Evolutionary conservation across 2,329 filamentous ascomycete genomes (phyloP).

Genomic region (Microsporum audouinii): DNA sequence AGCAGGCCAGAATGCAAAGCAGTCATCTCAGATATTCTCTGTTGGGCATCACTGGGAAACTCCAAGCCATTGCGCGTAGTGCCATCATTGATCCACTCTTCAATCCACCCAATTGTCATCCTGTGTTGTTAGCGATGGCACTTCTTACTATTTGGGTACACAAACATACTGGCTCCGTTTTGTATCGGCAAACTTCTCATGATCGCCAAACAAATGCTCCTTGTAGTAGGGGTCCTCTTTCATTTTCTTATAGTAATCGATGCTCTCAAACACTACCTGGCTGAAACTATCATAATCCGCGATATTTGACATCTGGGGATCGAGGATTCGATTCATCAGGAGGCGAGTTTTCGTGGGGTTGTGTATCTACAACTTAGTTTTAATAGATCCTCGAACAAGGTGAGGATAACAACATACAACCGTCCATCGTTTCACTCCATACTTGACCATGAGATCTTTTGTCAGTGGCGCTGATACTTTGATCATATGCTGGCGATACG

Average conservation of each 20-base stretch:
- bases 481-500: too few relatives aligned
- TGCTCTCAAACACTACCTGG: constrained; percentile 19
- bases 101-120: constrained; percentile 41
- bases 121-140: constrained; percentile 14
- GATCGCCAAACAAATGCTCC: constrained; percentile 35
- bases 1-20: too few relatives aligned
- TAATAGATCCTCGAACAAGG: too few relatives aligned
- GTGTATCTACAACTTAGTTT: background rate
- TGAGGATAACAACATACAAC: too few relatives aligned
- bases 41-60: background rate
- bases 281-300: background rate
- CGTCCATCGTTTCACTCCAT: too few relatives aligned
- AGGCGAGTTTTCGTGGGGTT: background rate
- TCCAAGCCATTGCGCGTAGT: constrained; percentile 19
- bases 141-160: background rate
- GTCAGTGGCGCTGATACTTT: too few relatives aligned
- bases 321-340: background rate
- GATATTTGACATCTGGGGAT: background rate
- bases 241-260: constrained; percentile 40
- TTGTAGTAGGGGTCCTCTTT: constrained; percentile 42
- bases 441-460: too few relatives aligned
- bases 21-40: background rate
- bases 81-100: constrained; percentile 33
- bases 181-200: constrained; percentile 42
- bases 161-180: constrained; percentile 26